A percentile compares a stretch with the other conserved stretches of the same genome.
Conservation (phyloP, 768 basidiomycete genomes). For the Flagelloscypha sp. region DNA sequence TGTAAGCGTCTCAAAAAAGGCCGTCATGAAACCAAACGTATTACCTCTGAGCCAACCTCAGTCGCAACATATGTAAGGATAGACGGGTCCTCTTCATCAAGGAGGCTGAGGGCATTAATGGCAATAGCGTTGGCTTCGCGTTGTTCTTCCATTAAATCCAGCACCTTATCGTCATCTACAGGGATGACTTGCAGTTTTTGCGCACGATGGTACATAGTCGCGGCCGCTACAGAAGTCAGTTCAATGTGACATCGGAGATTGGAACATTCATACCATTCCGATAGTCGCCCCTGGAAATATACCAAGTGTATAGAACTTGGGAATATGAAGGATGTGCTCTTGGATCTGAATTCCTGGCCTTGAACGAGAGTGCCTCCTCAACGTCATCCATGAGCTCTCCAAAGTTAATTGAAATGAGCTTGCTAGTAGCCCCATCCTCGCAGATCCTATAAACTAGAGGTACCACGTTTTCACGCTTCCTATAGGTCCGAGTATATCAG, state of each 20-base stretch:
- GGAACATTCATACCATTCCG: constrained; percentile 62
- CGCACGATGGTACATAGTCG: constrained; percentile 90
- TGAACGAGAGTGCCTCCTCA: constrained; percentile 82
- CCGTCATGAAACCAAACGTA: constrained; percentile 12
- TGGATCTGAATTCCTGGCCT: constrained; percentile 90
- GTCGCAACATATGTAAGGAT: constrained; percentile 52
- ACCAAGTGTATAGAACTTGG: constrained; percentile 91
- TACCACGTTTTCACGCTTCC: constrained; percentile 74
- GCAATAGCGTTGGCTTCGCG: constrained; percentile 78
- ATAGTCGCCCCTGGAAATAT: constrained; percentile 80
- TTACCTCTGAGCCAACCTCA: constrained; percentile 37
- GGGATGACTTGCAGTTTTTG: constrained; percentile 54
- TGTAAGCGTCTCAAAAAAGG: constrained; percentile 7
- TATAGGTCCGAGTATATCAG: constrained; percentile 22
- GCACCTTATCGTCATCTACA: constrained; percentile 25
- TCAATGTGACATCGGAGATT: not conserved
- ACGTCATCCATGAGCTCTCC: constrained; percentile 79
- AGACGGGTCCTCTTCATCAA: constrained; percentile 80
- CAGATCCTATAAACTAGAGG: constrained; percentile 90
- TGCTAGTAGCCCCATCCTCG: constrained; percentile 74
- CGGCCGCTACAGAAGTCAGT: constrained; percentile 51
- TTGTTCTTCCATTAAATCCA: constrained; percentile 56
- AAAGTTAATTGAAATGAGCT: constrained; percentile 77
- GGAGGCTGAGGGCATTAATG: constrained; percentile 80
- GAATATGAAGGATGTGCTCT: constrained; percentile 79